Percentiles rank a stretch among this genome's conserved stretches.
Conservation (phyloP, 2,329 filamentous ascomycete species). For the Fusarium marasasianum region DNA sequence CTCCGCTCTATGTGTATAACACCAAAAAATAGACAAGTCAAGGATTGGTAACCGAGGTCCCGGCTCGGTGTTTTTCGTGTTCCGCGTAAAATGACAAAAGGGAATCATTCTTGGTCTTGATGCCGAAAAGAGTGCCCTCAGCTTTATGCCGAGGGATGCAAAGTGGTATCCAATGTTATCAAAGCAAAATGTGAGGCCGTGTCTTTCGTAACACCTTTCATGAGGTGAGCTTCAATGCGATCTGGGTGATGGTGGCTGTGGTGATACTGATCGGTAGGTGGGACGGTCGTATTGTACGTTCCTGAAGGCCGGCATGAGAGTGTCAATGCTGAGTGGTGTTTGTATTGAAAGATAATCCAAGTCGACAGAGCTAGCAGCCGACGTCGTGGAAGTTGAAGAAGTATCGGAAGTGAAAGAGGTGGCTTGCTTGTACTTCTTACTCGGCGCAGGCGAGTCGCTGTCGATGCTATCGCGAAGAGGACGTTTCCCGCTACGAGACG, state of each 20-base stretch:
- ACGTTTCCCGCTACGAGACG: slow-evolving; percentile 36
- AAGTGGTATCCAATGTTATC: slow-evolving; percentile 28
- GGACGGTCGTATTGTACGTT: slow-evolving; percentile 36
- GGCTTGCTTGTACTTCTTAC: slow-evolving; percentile 41
- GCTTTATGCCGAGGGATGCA: slow-evolving; percentile 19
- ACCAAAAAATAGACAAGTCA: slow-evolving; percentile 18
- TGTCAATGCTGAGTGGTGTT: slow-evolving; percentile 29
- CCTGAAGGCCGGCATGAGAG: slow-evolving; percentile 34
- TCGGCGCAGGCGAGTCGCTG: slow-evolving; percentile 33
- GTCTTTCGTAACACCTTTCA: background rate
- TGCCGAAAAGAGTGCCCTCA: slow-evolving; percentile 17
- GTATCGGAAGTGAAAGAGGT: slow-evolving; percentile 38
- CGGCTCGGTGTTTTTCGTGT: slow-evolving; percentile 12
- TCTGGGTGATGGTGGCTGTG: slow-evolving; percentile 39
- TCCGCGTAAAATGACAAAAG: slow-evolving; percentile 8
- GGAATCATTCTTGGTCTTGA: slow-evolving; percentile 26
- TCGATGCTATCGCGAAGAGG: slow-evolving; percentile 33
- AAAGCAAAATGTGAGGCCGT: slow-evolving; percentile 20
- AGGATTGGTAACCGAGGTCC: background rate
- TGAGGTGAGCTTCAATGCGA: slow-evolving; percentile 25
- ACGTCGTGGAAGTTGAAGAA: slow-evolving; percentile 33
- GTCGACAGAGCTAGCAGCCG: slow-evolving; percentile 24
- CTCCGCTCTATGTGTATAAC: slow-evolving; percentile 35
- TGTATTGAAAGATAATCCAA: slow-evolving; percentile 20
- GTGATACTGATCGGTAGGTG: slow-evolving; percentile 36